Base-by-base conservation (phyloP, 176 grass and related monocot genomes). In the Bolboschoenus planiculmis region DNA sequence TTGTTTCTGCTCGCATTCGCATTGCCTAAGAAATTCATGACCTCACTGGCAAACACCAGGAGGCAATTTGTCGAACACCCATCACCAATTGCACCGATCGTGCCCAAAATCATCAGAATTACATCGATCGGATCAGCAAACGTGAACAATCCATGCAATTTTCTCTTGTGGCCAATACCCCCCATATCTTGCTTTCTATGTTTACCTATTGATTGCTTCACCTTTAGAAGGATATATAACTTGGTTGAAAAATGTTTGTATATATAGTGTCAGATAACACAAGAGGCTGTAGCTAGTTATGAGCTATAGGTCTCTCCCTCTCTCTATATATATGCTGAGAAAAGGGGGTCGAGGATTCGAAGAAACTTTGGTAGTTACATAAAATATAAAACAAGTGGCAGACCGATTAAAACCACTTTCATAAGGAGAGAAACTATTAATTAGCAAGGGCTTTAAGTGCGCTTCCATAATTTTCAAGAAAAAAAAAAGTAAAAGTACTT, bases 31-130 rank as follows among this genome's bases (percentile, higher is more conserved):
- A 86, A 90, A 84, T 98, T 98, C 90, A 98, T 95, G n/a, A 98
- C 89, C 61, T 89, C 85, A 89, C 92, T 95, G 5, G 92, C 95
- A 78, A 98, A 98, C 84, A 98, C 88, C 75, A 98, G 90, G 39
- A 98, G 92, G 54, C 88, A 90, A 66, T 98, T 98, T 46, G 89
- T 91, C 39, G 95, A 94, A 85, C 95, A 98, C 18, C 95, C 95
- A 79, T 98, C 95, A 56, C 87, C 95, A 26, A 98, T 76, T 56
- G 92, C 90, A 0, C 95, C 95, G 15, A 95, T 82, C 27, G 92
- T 93, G 81, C 95, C 95, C 58, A 98, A 36, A 21, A 51, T 60
- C 95, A 95, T 98, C 72, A 98, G 79, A 73, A 93, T 4, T 13
- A 91, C 79, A 68, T 98, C 95, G 53, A 88, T 60, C 39, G 87